Percentiles rank a stretch among this genome's conserved stretches.
Conservation (phyloP, 495 filamentous ascomycete species). For the Sordaria brevicollis region DNA sequence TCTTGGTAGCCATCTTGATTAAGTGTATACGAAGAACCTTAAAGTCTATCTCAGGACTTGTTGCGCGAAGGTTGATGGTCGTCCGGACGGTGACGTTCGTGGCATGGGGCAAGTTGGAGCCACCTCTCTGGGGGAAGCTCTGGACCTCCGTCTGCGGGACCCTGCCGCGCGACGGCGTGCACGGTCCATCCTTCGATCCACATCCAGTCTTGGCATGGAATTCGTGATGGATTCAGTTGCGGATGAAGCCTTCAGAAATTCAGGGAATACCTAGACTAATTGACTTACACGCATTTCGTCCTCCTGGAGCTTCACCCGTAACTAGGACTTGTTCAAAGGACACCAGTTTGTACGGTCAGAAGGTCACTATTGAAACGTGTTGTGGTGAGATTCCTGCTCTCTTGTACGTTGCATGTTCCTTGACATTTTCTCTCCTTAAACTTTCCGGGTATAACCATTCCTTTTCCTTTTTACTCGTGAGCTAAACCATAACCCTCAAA, state of each 20-base stretch:
- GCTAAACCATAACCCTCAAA: not conserved
- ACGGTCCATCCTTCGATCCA: not conserved
- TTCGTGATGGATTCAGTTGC: not conserved
- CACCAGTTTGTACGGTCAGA: not conserved
- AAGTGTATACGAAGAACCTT: not conserved
- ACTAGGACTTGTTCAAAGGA: not conserved
- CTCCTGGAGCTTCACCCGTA: not conserved
- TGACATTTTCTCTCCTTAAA: not conserved
- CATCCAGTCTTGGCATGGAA: not conserved
- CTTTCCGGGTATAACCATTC: not conserved
- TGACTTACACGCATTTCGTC: not conserved
- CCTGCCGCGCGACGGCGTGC: not conserved
- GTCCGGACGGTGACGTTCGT: not conserved
- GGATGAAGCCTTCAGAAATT: not conserved
- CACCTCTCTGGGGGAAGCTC: not conserved
- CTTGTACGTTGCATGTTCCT: not conserved
- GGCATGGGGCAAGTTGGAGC: not conserved
- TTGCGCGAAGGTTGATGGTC: not conserved
- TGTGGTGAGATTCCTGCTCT: not conserved
- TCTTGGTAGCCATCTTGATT: constrained; percentile 53
- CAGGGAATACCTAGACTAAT: not conserved
- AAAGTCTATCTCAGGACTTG: not conserved
- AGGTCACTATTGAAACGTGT: not conserved
- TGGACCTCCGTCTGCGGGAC: not conserved
- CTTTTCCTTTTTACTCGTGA: not conserved